Conservation (phyloP, 208 protist species). For the Herpetomonas samuelpessoai region DNA sequence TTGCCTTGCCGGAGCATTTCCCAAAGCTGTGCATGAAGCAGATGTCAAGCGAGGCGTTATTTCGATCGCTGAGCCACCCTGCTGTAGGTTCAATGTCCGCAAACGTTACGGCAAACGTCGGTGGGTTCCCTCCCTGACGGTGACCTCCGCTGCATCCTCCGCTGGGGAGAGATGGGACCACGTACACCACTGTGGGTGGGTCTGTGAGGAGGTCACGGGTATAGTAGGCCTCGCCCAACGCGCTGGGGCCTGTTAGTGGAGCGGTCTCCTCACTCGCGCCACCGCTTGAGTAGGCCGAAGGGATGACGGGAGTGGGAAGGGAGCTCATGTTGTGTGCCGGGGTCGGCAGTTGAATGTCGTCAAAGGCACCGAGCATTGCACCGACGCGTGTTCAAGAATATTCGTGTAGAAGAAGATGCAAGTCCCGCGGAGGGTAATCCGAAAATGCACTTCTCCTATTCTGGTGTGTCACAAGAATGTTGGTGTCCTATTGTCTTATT, state of each 20-base stretch:
- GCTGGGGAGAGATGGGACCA: slow-evolving; percentile 18
- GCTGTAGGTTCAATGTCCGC: slow-evolving; percentile 50
- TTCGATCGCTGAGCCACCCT: slow-evolving; percentile 49
- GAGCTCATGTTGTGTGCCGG: too few relatives aligned
- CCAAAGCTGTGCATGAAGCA: slow-evolving; percentile 73
- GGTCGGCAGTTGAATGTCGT: too few relatives aligned
- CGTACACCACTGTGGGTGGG: slow-evolving; percentile 39
- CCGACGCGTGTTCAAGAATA: too few relatives aligned
- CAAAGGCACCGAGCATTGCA: too few relatives aligned
- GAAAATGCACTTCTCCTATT: too few relatives aligned
- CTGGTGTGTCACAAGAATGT: too few relatives aligned
- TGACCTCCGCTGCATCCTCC: slow-evolving; percentile 12
- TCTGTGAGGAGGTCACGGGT: slow-evolving; percentile 49
- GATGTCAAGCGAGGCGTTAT: slow-evolving; percentile 48
- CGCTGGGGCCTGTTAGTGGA: background rate
- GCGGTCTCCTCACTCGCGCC: too few relatives aligned
- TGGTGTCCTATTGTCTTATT: too few relatives aligned
- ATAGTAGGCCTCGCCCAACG: slow-evolving; percentile 29
- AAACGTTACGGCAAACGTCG: slow-evolving; percentile 28
- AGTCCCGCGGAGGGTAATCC: too few relatives aligned
- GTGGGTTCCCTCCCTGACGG: slow-evolving; percentile 10
- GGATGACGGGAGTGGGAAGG: too few relatives aligned
- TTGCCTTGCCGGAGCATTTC: slow-evolving; percentile 49
- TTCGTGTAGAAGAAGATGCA: too few relatives aligned
- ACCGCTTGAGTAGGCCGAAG: too few relatives aligned